These are phyloP conservation scores for Yarrowia phangngaensis DNA, from an alignment of 805 yeast species.

Conservation along the genomic window DNA sequence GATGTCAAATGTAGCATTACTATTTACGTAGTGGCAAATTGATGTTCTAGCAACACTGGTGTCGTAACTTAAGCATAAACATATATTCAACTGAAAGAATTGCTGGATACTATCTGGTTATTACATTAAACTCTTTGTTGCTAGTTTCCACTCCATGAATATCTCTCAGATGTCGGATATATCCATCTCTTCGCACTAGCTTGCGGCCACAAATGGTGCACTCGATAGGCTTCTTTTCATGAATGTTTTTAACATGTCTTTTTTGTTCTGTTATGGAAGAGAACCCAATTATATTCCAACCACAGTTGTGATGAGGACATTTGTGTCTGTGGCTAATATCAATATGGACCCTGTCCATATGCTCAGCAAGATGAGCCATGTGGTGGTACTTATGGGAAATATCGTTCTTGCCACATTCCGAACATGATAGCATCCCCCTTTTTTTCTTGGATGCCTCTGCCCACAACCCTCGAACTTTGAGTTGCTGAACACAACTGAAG, in stretches of 20 bases:
- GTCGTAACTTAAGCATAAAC: no score
- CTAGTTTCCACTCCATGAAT: constrained; percentile 1
- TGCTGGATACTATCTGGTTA: no score
- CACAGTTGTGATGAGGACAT: constrained; percentile 2
- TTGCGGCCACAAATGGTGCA: neutral
- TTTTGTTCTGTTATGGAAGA: constrained; percentile 10
- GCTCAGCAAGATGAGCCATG: constrained; percentile 1
- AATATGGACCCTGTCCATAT: neutral
- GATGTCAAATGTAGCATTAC: no score
- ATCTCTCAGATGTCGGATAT: constrained; percentile 8
- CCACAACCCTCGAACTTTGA: constrained; percentile 1
- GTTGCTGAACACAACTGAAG: neutral
- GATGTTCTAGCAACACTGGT: no score
- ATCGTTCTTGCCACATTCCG: constrained; percentile 11
- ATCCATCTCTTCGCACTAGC: constrained; percentile 8
- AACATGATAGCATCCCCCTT: constrained; percentile 7
- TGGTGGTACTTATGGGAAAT: neutral
- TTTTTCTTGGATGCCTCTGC: constrained; percentile 4
- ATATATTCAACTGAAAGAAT: no score
- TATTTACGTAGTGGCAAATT: no score
- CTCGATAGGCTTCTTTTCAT: neutral
- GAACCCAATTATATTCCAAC: constrained; percentile 5
- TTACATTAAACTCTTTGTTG: no score
- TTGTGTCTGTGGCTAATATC: constrained; percentile 9
- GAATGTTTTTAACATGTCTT: neutral